Conservation (phyloP, 2,329 filamentous ascomycete species). For the Alternaria ventricosa region DNA sequence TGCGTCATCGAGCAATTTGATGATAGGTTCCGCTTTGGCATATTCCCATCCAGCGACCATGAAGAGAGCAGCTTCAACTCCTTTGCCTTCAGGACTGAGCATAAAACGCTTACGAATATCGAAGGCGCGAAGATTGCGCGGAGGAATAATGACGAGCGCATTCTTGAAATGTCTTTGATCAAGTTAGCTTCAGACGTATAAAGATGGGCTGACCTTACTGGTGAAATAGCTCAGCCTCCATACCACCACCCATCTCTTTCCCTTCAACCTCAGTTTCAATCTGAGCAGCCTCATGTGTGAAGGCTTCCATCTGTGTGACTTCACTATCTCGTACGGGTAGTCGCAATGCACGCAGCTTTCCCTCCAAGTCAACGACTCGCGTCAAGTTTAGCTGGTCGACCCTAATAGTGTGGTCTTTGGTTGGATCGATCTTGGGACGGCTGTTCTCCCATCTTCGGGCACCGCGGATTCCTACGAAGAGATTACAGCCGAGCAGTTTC, state of each 20-base stretch:
- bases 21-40: background rate
- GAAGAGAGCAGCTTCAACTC: background rate
- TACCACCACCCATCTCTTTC: background rate
- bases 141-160: background rate
- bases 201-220: fast-evolving
- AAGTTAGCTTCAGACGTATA: background rate
- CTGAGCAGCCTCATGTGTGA: background rate
- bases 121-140: background rate
- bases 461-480: background rate
- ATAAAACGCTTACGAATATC: background rate
- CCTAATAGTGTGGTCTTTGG: background rate
- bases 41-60: background rate
- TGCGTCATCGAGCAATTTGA: background rate
- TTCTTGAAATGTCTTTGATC: background rate
- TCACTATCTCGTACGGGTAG: background rate
- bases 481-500: background rate
- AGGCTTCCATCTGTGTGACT: background rate
- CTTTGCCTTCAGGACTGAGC: background rate
- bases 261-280: background rate
- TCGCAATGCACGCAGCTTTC: background rate
- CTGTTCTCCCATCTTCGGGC: background rate
- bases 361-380: background rate
- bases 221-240: background rate
- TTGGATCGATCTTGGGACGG: background rate
- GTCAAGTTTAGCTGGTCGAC: background rate